A percentile compares a stretch with the other conserved stretches of the same genome.
phyloP scores from a whole-genome alignment of 192 early-diverging fungal species.

The Entrophospora sp. region DNA sequence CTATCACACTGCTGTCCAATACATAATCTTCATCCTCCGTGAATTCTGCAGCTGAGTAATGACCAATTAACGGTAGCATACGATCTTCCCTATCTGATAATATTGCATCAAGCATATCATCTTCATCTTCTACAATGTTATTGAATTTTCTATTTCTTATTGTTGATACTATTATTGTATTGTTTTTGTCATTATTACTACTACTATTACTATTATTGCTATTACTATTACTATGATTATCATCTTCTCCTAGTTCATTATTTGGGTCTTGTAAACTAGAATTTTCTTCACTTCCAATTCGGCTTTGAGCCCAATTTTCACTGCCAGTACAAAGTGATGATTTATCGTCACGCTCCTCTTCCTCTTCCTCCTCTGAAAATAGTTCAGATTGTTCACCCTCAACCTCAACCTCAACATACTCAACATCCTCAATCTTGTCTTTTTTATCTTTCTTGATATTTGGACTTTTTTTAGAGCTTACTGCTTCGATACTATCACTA shows the following conservation, averaged over 20 bases:
- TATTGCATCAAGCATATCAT: conserved; percentile 5
- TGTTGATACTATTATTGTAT: neutral
- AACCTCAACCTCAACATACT: neutral
- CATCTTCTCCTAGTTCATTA: neutral
- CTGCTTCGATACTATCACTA: conserved; percentile 3
- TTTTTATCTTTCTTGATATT: neutral
- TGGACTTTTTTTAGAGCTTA: neutral
- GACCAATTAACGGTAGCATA: conserved; percentile 4
- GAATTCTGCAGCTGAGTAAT: conserved; percentile 19
- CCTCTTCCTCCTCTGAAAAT: neutral
- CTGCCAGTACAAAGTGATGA: conserved; percentile 16
- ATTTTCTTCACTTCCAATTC: conserved; percentile 12
- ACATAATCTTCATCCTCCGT: conserved; percentile 19
- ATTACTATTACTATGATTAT: neutral
- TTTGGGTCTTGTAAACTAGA: neutral
- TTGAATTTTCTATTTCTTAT: neutral
- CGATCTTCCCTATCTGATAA: conserved; percentile 16
- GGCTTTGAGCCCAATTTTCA: conserved; percentile 1
- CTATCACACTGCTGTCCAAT: neutral
- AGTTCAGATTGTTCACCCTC: neutral
- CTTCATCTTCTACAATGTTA: neutral
- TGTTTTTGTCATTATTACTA: neutral
- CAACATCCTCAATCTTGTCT: neutral
- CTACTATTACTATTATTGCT: neutral
- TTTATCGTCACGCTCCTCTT: conserved; percentile 19